These are phyloP conservation scores for Aphanomyces euteiches DNA, from an alignment of 352 stramenopile genomes.

Conservation along the genomic window DNA sequence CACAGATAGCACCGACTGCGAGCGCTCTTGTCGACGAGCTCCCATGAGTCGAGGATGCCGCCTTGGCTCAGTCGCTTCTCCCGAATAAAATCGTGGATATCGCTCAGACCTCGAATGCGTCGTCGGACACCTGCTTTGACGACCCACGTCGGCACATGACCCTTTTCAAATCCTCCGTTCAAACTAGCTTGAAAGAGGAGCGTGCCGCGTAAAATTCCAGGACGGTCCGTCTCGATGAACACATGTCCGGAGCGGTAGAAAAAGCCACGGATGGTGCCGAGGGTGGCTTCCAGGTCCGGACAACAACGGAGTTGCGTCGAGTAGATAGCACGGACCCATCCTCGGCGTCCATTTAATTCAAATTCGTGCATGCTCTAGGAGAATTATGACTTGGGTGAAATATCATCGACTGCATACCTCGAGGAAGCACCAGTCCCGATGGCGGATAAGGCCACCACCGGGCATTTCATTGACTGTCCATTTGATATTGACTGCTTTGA, in stretches of 20 bases:
- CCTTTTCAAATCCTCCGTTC: slow-evolving; percentile 39
- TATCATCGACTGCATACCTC: slow-evolving; percentile 34
- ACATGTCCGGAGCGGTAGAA: slow-evolving; percentile 72
- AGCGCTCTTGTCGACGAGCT: slow-evolving; percentile 58
- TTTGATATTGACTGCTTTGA: slow-evolving; percentile 73
- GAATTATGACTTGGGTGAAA: slow-evolving; percentile 63
- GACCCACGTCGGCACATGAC: slow-evolving; percentile 1
- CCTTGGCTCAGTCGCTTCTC: slow-evolving; percentile 47
- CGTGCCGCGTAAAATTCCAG: slow-evolving; percentile 56
- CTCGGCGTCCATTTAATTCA: slow-evolving; percentile 54
- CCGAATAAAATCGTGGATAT: slow-evolving; percentile 48
- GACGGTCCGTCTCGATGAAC: slow-evolving; percentile 61
- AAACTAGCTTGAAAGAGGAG: slow-evolving; percentile 58
- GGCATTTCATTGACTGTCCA: slow-evolving; percentile 55
- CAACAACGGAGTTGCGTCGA: slow-evolving; percentile 61
- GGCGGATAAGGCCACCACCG: slow-evolving; percentile 54
- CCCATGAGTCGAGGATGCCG: slow-evolving; percentile 53
- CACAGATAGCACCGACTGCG: slow-evolving; percentile 58
- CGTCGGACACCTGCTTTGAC: slow-evolving; percentile 38
- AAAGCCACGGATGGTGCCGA: slow-evolving; percentile 57
- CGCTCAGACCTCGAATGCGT: slow-evolving; percentile 44
- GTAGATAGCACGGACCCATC: slow-evolving; percentile 67
- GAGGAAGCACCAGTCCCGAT: slow-evolving; percentile 64
- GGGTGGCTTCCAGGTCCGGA: slow-evolving; percentile 46
- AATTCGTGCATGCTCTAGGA: slow-evolving; percentile 85